Conservation (phyloP, 192 early-diverging fungal genomes). For the Haplosporangium gracile region DNA sequence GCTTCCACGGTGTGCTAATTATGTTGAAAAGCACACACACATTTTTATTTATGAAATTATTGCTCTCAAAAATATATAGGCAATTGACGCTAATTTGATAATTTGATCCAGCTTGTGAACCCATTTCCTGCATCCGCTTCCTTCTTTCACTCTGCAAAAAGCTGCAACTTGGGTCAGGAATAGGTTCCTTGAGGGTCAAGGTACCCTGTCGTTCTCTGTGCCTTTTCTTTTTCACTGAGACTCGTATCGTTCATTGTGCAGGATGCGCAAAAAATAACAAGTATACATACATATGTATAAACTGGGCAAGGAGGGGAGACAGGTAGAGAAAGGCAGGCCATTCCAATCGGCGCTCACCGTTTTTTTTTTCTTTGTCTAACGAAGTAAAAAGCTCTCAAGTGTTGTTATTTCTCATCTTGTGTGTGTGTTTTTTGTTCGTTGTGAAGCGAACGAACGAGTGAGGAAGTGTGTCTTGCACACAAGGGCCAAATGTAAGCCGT, state of each 20-base stretch:
- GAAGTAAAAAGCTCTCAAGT: not conserved
- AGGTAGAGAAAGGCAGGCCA: not conserved
- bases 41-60: not conserved
- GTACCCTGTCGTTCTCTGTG: not conserved
- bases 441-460: not conserved
- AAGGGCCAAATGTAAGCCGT: not conserved
- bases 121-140: not conserved
- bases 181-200: not conserved
- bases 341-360: not conserved
- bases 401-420: not conserved
- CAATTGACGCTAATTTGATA: not conserved
- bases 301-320: not conserved
- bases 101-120: conserved; percentile 7
- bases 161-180: not conserved
- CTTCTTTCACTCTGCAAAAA: not conserved
- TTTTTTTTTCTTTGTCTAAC: not conserved
- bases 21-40: not conserved
- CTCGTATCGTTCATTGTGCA: not conserved
- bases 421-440: not conserved
- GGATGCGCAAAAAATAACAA: not conserved
- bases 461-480: not conserved
- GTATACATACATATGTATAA: not conserved
- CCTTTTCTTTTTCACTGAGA: not conserved
- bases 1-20: not conserved
- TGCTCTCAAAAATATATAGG: not conserved